Conservation (phyloP, 202 grass and related monocot genomes). For the Carex arenaria region DNA sequence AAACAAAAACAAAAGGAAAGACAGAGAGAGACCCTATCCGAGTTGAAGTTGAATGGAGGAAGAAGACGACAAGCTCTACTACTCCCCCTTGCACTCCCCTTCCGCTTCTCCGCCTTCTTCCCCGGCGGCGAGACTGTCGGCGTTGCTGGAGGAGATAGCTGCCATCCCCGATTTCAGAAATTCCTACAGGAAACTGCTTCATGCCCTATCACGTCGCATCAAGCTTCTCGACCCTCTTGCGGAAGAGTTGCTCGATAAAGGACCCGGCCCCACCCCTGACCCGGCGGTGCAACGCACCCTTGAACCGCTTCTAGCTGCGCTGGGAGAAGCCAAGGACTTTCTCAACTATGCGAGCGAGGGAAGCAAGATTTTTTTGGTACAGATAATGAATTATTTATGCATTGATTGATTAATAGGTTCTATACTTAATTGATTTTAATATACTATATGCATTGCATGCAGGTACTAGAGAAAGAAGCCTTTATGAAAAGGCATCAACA, state of each 20-base stretch:
- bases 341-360: constrained; percentile 47
- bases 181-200: constrained; percentile 56
- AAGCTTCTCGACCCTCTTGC: constrained; percentile 67
- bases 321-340: constrained; percentile 40
- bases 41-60: neutral
- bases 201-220: constrained; percentile 58
- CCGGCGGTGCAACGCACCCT: constrained; percentile 23
- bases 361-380: constrained; percentile 86
- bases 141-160: constrained; percentile 27
- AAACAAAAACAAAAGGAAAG: no score
- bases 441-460: neutral
- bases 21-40: neutral
- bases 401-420: no score
- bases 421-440: no score
- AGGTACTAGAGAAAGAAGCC: constrained; percentile 62
- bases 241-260: constrained; percentile 58
- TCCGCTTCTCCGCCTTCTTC: neutral
- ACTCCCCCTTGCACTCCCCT: neutral
- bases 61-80: neutral
- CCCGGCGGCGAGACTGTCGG: constrained; percentile 21
- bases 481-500: constrained; percentile 49
- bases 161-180: constrained; percentile 58
- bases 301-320: constrained; percentile 42
- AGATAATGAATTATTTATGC: neutral
- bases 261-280: neutral